These are phyloP conservation scores for Primulina tabacum DNA, from an alignment of 257 asterid species.

Conservation along the genomic window DNA sequence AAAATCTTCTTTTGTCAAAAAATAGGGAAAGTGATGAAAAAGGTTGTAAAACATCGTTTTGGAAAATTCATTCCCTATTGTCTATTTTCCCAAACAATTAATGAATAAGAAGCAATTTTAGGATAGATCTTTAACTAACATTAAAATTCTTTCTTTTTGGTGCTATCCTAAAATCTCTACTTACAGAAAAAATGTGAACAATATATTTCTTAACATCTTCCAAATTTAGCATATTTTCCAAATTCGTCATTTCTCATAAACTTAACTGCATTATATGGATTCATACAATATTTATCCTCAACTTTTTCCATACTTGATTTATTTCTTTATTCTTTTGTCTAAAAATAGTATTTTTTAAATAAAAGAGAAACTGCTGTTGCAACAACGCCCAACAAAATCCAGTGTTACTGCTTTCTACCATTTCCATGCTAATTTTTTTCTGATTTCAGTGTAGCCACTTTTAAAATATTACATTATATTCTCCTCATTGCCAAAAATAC, in stretches of 20 bases:
- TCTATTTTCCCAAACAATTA: background rate
- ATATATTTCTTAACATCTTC: background rate
- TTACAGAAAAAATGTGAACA: background rate
- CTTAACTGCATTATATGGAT: slow-evolving; percentile 28
- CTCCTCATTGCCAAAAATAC: too few species aligned
- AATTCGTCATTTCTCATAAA: background rate
- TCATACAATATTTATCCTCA: slow-evolving; percentile 12
- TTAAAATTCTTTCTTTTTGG: background rate
- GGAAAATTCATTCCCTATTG: background rate
- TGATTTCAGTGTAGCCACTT: too few species aligned
- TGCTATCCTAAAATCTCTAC: background rate
- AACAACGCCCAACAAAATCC: background rate
- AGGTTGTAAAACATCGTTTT: background rate
- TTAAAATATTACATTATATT: too few species aligned
- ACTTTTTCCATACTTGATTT: slow-evolving; percentile 20
- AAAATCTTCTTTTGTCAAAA: background rate
- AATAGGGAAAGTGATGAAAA: background rate
- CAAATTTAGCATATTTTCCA: slow-evolving; percentile 6
- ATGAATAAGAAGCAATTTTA: background rate
- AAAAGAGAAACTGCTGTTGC: background rate
- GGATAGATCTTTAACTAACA: background rate
- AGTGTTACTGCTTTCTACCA: background rate
- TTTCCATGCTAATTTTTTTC: background rate
- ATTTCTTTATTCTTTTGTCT: slow-evolving; percentile 13
- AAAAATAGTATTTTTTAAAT: background rate